Percentiles rank a stretch among this genome's conserved stretches.
phyloP scores from a whole-genome alignment of 768 basidiomycete genomes.

The Coprinopsis sp. region DNA sequence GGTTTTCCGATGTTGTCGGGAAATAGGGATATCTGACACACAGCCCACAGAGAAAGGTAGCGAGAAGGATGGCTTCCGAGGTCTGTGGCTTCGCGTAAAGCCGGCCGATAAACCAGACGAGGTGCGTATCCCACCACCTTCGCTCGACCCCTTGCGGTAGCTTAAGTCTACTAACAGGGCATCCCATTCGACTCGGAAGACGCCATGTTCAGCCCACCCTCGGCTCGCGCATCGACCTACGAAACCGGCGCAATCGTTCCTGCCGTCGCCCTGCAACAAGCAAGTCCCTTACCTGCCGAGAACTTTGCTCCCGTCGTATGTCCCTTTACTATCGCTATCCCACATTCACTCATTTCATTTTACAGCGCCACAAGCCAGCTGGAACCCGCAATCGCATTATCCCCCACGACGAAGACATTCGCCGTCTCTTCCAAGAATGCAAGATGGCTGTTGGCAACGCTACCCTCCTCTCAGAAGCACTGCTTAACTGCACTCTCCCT shows the following conservation, averaged over 20 bases:
- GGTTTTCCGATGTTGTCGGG: not conserved
- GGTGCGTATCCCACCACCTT: constrained; percentile 31
- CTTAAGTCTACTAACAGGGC: constrained; percentile 39
- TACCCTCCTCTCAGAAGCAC: constrained; percentile 61
- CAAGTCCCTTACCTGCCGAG: constrained; percentile 1
- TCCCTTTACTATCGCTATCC: no score
- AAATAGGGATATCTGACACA: constrained; percentile 1
- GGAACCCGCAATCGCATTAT: constrained; percentile 42
- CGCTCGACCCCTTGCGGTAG: not conserved
- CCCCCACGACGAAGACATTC: constrained; percentile 80
- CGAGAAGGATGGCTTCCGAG: constrained; percentile 49
- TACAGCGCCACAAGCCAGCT: constrained; percentile 34
- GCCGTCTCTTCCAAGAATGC: constrained; percentile 80
- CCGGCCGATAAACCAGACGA: constrained; percentile 77
- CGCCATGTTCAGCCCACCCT: constrained; percentile 71
- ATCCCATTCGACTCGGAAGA: constrained; percentile 76
- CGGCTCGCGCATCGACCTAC: constrained; percentile 33
- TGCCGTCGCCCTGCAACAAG: constrained; percentile 32
- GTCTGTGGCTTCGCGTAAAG: constrained; percentile 79
- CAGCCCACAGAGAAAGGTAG: constrained; percentile 18
- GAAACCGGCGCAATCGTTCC: no score
- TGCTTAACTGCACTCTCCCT: constrained; percentile 66
- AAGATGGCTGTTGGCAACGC: constrained; percentile 83
- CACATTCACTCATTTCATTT: no score
- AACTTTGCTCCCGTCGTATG: not conserved